Base-by-base conservation (phyloP, 208 protist species). In the Leishmania major region DNA sequence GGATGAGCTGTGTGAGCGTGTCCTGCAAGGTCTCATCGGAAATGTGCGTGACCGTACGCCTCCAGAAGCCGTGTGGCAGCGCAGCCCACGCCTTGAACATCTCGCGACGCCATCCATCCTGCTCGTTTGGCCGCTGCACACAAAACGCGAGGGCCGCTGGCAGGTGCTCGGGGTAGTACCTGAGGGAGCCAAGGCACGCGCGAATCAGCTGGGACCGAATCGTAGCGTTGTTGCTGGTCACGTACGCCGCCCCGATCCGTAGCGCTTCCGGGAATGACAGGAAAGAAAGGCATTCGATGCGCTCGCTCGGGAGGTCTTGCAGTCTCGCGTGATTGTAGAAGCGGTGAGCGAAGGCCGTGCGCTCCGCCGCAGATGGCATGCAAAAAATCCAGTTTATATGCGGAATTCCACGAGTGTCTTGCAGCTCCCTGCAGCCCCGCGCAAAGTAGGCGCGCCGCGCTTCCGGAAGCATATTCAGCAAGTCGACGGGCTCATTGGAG, bases 141-240 rank as follows among this genome's bases (percentile, higher is more conserved):
- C 87, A 90, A 49, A 82, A 87, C 22, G 83, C 71, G 3, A 90
- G 84, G 17, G 80, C 80, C 2, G 72, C 75, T 13, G 40, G 55
- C 10, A 90, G 45, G 40, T 86, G 60, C 59, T 85, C 80, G 4
- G 80, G 83, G 70, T 75, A 86, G 69, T 82, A 86, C n/a, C 43
- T 40, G 3, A 87, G 73, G 22, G 75, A 80, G 1, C 35, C 55
- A 3, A 87, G n/a, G 25, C 80, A 25, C 4, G 67, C 13, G 0
- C 19, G 6, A 19, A 87, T 67, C 4, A 47, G 31, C 3, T 28
- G 64, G 31, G 47, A 77, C 74, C 87, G 87, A 25, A 82, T 31
- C 15, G 75, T 31, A 1, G 62, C 78, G 51, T 86, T 70, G 47
- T 77, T 79, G 75, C 75, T 88, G 4, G 66, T 74, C 55, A 81